Conservation (phyloP, 148 eudicot genomes). For the Vaccinium vitisidaea region DNA sequence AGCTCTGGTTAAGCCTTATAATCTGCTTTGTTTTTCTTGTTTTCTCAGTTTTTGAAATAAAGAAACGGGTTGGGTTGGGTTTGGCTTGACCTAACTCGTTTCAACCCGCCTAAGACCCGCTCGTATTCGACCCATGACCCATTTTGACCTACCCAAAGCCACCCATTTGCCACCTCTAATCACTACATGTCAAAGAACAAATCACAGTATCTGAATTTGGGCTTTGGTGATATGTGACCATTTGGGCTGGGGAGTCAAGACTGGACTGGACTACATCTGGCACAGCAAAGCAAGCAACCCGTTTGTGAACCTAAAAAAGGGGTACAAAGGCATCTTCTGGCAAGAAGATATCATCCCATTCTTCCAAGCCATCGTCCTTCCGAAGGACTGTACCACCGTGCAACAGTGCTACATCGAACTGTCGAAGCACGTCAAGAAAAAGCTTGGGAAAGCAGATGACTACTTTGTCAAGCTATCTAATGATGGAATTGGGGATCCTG, state of each 20-base stretch:
- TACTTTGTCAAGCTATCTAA: conserved; percentile 65
- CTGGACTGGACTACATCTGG: conserved; percentile 70
- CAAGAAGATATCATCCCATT: conserved; percentile 79
- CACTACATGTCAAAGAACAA: no score
- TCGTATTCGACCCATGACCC: no score
- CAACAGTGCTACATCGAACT: conserved; percentile 65
- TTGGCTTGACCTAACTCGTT: no score
- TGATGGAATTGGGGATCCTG: conserved; percentile 16
- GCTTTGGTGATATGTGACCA: conserved; percentile 66
- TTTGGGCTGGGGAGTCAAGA: conserved; percentile 61
- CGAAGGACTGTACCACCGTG: conserved; percentile 61
- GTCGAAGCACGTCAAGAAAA: conserved; percentile 53
- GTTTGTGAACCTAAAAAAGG: conserved; percentile 66
- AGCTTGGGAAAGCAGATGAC: conserved; percentile 52
- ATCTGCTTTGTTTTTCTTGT: no score
- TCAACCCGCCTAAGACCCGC: no score
- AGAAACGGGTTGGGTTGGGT: no score
- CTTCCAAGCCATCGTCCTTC: conserved; percentile 45
- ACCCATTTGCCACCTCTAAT: no score
- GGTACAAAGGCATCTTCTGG: conserved; percentile 74
- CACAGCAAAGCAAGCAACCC: conserved; percentile 84
- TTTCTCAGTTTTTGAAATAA: no score
- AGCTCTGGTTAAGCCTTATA: no score
- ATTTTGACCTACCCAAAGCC: no score
- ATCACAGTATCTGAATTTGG: background rate